phyloP scores from a whole-genome alignment of 306 rosid genomes.

The Begonia peltatifolia region DNA sequence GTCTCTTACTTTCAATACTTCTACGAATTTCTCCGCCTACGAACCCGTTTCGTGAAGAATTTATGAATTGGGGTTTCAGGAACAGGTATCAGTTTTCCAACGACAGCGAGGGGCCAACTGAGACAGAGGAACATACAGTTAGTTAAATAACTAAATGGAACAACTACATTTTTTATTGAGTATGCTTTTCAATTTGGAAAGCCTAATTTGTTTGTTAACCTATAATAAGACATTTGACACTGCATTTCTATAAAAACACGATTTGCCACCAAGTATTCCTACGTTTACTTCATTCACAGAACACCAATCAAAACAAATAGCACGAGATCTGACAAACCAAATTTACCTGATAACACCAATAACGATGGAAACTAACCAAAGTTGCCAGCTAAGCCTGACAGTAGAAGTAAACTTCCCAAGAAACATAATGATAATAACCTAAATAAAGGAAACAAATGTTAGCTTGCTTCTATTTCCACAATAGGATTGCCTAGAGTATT shows the following conservation, averaged over 20 bases:
- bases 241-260: no score
- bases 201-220: neutral
- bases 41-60: conserved; percentile 7
- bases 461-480: neutral
- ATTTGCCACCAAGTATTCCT: no score
- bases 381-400: conserved; percentile 55
- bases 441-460: neutral
- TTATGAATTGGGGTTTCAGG: conserved; percentile 19
- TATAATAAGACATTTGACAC: no score
- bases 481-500: neutral
- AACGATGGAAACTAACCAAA: conserved; percentile 55
- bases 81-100: conserved; percentile 71
- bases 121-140: conserved; percentile 6
- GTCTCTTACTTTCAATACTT: no score
- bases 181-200: neutral
- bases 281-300: no score
- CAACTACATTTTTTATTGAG: neutral
- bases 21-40: conserved; percentile 3
- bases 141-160: neutral
- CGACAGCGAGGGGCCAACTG: conserved; percentile 91
- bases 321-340: neutral
- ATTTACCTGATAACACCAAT: conserved; percentile 62
- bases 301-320: no score
- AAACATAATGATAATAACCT: conserved; percentile 65
- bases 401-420: conserved; percentile 66